phyloP scores from a whole-genome alignment of 208 protist species.

The Wallacemonas sp. region DNA sequence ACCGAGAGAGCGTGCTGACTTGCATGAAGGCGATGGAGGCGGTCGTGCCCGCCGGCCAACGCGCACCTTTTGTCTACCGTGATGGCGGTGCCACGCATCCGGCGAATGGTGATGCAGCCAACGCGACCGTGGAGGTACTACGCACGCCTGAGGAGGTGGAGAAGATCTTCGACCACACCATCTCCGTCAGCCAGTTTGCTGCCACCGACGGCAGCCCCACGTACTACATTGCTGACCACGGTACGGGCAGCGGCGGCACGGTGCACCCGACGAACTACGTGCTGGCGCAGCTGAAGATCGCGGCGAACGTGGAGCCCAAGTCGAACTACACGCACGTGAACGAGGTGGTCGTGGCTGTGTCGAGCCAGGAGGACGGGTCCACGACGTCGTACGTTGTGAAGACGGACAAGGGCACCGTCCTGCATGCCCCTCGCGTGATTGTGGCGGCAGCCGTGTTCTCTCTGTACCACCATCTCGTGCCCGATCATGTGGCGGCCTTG shows the following conservation, averaged over 20 bases:
- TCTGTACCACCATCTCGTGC: constrained; percentile 23
- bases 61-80: constrained; percentile 13
- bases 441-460: constrained; percentile 26
- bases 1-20: constrained; percentile 7
- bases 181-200: constrained; percentile 22
- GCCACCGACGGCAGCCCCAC: constrained; percentile 10
- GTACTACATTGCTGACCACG: constrained; percentile 33
- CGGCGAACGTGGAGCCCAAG: constrained; percentile 11
- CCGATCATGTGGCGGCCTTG: neutral
- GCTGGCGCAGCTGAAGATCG: constrained; percentile 23
- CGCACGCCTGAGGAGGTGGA: constrained; percentile 14
- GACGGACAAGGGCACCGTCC: constrained; percentile 18
- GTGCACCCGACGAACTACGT: constrained; percentile 32
- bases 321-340: constrained; percentile 17
- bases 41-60: constrained; percentile 1
- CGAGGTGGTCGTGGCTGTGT: constrained; percentile 15
- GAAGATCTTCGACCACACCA: constrained; percentile 16
- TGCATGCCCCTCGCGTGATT: constrained; percentile 22
- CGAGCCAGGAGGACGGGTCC: neutral
- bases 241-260: constrained; percentile 19
- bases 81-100: neutral
- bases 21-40: constrained; percentile 19
- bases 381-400: constrained; percentile 19
- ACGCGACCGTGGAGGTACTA: constrained; percentile 13
- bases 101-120: constrained; percentile 19